Evolutionary conservation across 108 stramenopile genomes (phyloP).

Genomic region (Parietichytrium sp.): DNA sequence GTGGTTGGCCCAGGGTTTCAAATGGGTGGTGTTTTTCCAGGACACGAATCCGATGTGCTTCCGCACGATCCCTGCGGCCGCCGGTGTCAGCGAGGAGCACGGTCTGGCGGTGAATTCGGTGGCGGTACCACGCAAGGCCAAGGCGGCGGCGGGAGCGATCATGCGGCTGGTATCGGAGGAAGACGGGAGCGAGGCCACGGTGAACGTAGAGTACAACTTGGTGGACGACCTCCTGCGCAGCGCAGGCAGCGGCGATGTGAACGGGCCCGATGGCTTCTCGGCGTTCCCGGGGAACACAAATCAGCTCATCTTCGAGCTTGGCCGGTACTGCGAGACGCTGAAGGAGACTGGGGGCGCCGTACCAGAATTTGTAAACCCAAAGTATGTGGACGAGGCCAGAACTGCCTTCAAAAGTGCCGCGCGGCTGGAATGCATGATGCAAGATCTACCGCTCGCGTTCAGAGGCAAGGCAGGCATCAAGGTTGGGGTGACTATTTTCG

Average conservation of each 20-base stretch:
- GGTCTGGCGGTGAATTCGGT: conserved; percentile 93
- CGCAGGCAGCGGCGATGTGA: conserved; percentile 85
- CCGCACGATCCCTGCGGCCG: conserved; percentile 80
- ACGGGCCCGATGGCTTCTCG: conserved; percentile 82
- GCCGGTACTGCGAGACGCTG: conserved; percentile 75
- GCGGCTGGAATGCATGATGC: conserved; percentile 99
- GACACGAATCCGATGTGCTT: conserved; percentile 97
- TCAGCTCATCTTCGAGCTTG: conserved; percentile 83
- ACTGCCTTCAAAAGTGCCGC: conserved; percentile 96
- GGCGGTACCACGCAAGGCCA: conserved; percentile 91
- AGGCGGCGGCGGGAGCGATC: conserved; percentile 98
- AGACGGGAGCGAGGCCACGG: conserved; percentile 53
- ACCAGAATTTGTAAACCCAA: conserved; percentile 98
- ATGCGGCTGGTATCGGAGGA: conserved; percentile 69
- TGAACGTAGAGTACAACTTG: conserved; percentile 99
- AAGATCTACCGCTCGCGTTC: conserved; percentile 79
- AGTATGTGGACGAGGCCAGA: conserved; percentile 85
- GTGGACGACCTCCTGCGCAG: conserved; percentile 85
- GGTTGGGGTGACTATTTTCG: conserved; percentile 3
- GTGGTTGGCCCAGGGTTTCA: conserved; percentile 77
- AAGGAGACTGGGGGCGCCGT: conserved; percentile 80
- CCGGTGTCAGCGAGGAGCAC: conserved; percentile 82
- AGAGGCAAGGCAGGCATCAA: neutral
- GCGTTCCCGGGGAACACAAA: conserved; percentile 98
- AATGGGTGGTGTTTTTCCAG: conserved; percentile 94